Evolutionary conservation across 73 alveolate species (phyloP).

Genomic region (Symbiodinium pilosum): DNA sequence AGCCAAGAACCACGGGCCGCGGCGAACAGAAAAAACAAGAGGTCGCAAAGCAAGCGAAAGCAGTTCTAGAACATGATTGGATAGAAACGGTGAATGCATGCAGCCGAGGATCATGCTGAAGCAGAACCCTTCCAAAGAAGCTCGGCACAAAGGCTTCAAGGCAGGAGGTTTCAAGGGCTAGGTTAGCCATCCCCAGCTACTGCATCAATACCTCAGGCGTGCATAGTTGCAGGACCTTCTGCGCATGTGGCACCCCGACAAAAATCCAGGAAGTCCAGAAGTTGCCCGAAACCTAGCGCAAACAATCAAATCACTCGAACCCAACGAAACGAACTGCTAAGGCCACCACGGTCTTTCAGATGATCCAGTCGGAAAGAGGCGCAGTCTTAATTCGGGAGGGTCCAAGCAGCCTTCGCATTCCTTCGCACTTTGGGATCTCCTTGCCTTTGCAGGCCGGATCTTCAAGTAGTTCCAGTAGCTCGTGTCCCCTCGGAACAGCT

Average conservation of each 20-base stretch:
- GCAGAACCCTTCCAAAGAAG: slow-evolving; percentile 79
- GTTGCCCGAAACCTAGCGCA: background rate
- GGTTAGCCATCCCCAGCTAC: background rate
- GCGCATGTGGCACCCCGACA: slow-evolving; percentile 91
- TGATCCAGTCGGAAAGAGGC: slow-evolving; percentile 80
- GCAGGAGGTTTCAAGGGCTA: too few relatives aligned
- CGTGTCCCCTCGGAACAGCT: too few relatives aligned
- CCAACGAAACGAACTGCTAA: too few relatives aligned
- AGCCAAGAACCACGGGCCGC: too few relatives aligned
- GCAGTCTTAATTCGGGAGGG: background rate
- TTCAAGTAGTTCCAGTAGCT: background rate
- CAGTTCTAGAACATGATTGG: too few relatives aligned
- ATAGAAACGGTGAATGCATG: background rate
- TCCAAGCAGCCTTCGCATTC: background rate
- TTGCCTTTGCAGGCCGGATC: background rate
- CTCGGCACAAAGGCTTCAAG: slow-evolving; percentile 88
- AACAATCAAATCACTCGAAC: too few relatives aligned
- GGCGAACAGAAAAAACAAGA: too few relatives aligned
- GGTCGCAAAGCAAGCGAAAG: too few relatives aligned
- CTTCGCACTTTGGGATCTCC: background rate
- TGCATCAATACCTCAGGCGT: too few relatives aligned
- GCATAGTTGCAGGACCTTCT: slow-evolving; percentile 15
- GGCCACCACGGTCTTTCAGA: slow-evolving; percentile 85
- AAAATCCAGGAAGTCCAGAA: slow-evolving; percentile 62
- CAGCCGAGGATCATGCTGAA: slow-evolving; percentile 10